Evolutionary conservation across 495 filamentous ascomycete species (phyloP), one percentile per base, ranked within the genome.

Genomic region (Aspergillus saccharolyticus): DNA sequence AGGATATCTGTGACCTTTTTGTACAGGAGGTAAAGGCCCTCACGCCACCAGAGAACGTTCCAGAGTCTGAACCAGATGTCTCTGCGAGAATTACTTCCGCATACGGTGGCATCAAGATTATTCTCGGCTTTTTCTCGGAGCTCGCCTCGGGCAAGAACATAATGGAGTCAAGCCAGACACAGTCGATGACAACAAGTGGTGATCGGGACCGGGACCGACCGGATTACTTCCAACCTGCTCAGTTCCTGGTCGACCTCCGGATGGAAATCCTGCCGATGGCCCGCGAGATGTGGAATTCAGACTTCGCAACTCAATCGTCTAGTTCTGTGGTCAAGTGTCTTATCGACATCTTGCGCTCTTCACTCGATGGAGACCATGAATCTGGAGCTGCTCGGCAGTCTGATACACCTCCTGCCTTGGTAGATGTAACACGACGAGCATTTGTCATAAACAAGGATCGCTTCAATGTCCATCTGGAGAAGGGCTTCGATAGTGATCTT

Each of bases 201-300:
- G 78, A 84, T 20, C 74, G 81, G 50, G 80, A 81, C 19, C 77
- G 77, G 22, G 77, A 80, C 28, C 81, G 79, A 25, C 70, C 82
- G 8, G 88, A 96, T 64, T 82, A 81, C 60, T 91, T 89, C 63
- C 79, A 84, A 16, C 74, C 85, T 7, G 77, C 79, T 7, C 94
- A 97, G 65, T 88, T 97, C 55, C 67, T 96, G 12, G 87, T 99
- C 30, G 94, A 97, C 66, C 73, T 97, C 44, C 84, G 92, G 46
- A 84, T 89, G 76, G 81, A 86, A 25, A 83, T 97, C 45, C 68
- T 97, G n/a, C 89, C 91, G 1, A 84, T 88, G 53, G 80, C 90
- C 47, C 83, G 78, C 52, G 79, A 84, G 21, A 82, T 97, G 54
- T 99, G 95, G 95, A 92, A 90, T 7, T 76, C 75, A 6, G 74